phyloP scores from a whole-genome alignment of 192 early-diverging fungal species.

The Linnemannia zychae region DNA sequence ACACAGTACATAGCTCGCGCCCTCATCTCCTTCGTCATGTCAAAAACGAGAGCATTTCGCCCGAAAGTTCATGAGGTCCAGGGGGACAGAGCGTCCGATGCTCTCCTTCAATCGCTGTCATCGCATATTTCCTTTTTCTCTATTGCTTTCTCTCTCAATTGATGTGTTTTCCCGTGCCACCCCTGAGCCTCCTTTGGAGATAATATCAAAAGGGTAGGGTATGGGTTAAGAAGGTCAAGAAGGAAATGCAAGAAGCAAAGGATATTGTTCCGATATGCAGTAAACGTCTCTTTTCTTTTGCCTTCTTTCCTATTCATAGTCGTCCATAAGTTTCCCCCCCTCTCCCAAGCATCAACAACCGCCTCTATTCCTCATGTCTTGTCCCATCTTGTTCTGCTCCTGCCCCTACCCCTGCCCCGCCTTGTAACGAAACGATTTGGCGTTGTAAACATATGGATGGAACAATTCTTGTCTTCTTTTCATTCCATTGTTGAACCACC shows the following conservation, averaged over 20 bases:
- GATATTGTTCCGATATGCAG: too few species aligned
- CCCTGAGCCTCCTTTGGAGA: too few species aligned
- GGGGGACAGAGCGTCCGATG: neutral
- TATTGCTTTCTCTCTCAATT: neutral
- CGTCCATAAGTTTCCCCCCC: too few species aligned
- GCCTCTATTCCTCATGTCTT: too few species aligned
- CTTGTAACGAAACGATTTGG: neutral
- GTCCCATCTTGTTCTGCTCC: neutral
- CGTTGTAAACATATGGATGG: neutral
- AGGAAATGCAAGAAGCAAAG: too few species aligned
- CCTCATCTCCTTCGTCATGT: neutral
- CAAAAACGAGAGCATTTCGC: neutral
- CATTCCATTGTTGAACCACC: neutral
- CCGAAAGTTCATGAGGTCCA: neutral
- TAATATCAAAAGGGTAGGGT: too few species aligned
- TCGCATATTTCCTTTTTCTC: neutral
- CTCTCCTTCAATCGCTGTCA: neutral
- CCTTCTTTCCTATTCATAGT: too few species aligned
- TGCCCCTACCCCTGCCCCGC: neutral
- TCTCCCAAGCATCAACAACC: too few species aligned
- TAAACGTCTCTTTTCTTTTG: too few species aligned
- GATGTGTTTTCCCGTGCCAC: too few species aligned
- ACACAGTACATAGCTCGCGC: constrained; percentile 6
- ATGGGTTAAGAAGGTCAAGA: too few species aligned
- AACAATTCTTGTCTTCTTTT: neutral